Percentiles rank a stretch among this genome's conserved stretches.
Conservation (phyloP, 148 eudicot species). For the Beta vulgaris region DNA sequence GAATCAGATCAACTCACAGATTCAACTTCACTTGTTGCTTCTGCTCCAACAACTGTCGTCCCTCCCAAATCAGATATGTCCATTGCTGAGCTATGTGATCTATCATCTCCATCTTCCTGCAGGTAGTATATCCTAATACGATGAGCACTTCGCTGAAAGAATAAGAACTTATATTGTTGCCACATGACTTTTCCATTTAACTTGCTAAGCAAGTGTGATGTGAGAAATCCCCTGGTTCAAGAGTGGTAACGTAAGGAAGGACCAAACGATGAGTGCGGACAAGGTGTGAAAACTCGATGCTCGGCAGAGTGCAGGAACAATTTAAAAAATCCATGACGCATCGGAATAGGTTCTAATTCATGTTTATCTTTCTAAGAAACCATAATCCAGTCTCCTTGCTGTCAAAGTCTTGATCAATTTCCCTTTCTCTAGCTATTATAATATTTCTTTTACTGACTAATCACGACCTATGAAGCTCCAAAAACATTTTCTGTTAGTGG, state of each 20-base stretch:
- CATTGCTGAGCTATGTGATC: conserved; percentile 27
- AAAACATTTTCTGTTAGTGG: background rate
- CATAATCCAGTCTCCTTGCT: background rate
- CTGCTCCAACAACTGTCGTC: conserved; percentile 19
- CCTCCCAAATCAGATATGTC: conserved; percentile 26
- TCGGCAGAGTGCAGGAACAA: background rate
- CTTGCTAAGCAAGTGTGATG: no score
- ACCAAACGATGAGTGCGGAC: background rate
- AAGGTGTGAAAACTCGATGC: background rate
- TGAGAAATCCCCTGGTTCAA: background rate
- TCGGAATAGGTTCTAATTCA: background rate
- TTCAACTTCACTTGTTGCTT: conserved; percentile 12
- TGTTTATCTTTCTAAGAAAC: background rate
- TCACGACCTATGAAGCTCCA: background rate
- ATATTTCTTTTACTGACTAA: no score
- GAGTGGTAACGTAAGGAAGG: background rate
- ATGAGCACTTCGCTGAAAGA: background rate
- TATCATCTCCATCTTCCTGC: conserved; percentile 28
- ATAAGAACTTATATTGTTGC: background rate
- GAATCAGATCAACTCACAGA: conserved; percentile 18
- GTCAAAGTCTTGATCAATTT: background rate
- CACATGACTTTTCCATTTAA: background rate
- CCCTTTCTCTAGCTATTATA: background rate
- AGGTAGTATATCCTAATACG: conserved; percentile 1
- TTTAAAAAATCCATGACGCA: background rate